These are phyloP conservation scores for Tylopilus felleus DNA, from an alignment of 768 basidiomycete species.

Conservation along the genomic window DNA sequence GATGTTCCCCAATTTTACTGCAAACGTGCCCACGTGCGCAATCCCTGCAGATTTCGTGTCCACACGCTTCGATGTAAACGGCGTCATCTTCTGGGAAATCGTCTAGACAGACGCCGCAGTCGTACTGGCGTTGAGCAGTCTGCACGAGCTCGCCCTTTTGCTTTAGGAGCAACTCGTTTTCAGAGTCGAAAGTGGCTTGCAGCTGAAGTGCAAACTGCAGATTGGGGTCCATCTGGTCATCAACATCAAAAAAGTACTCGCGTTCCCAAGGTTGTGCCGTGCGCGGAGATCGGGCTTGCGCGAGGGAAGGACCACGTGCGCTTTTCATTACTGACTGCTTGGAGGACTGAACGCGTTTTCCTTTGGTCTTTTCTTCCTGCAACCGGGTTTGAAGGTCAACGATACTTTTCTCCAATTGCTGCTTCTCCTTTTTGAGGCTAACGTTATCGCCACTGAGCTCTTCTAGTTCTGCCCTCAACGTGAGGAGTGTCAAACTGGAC, in stretches of 20 bases:
- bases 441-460: conserved; percentile 35
- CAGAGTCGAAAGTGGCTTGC: conserved; percentile 41
- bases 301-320: not conserved
- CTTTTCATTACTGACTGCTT: not conserved
- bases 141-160: conserved; percentile 33
- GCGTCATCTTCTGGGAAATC: conserved; percentile 40
- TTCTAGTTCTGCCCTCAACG: conserved; percentile 38
- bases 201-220: conserved; percentile 27
- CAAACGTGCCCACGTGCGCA: conserved; percentile 45
- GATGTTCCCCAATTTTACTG: conserved; percentile 49
- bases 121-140: conserved; percentile 37
- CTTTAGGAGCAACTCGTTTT: conserved; percentile 33
- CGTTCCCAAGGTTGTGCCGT: not conserved
- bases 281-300: not conserved
- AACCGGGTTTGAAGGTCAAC: conserved; percentile 11
- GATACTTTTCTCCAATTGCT: conserved; percentile 28
- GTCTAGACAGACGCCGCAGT: conserved; percentile 59
- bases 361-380: conserved; percentile 9
- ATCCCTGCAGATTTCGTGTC: conserved; percentile 51
- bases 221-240: conserved; percentile 10
- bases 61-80: conserved; percentile 42
- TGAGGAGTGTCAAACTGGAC: conserved; percentile 48
- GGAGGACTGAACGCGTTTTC: not conserved
- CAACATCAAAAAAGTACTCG: not conserved
- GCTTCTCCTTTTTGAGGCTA: conserved; percentile 17